A percentile compares a stretch with the other conserved stretches of the same genome.
Conservation (phyloP, 2,329 filamentous ascomycete genomes). For the Elsinoe australis region DNA sequence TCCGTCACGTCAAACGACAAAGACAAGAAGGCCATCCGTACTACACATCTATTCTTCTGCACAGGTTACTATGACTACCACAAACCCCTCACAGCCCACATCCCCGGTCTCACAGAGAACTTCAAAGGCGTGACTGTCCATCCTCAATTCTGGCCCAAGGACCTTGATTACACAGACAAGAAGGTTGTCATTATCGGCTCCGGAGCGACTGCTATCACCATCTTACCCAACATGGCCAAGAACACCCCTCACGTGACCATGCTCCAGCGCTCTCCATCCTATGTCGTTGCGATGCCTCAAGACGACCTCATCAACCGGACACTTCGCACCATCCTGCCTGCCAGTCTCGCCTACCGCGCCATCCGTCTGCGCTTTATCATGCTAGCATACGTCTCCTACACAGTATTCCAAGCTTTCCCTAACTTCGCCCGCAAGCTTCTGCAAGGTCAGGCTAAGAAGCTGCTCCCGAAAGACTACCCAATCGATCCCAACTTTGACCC, state of each 20-base stretch:
- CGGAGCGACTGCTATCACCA: constrained; percentile 71
- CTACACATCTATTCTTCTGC: constrained; percentile 50
- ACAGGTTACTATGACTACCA: constrained; percentile 70
- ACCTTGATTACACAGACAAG: constrained; percentile 58
- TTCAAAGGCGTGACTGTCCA: constrained; percentile 60
- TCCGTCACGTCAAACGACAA: constrained; percentile 32
- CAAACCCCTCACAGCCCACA: constrained; percentile 50
- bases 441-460: constrained; percentile 36
- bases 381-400: constrained; percentile 29
- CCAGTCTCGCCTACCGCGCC: constrained; percentile 24
- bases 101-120: constrained; percentile 59
- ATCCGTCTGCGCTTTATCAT: constrained; percentile 33
- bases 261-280: constrained; percentile 71
- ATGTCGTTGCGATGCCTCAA: constrained; percentile 52
- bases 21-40: constrained; percentile 30
- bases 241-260: constrained; percentile 63
- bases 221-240: constrained; percentile 62
- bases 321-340: constrained; percentile 35
- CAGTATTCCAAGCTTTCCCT: constrained; percentile 30
- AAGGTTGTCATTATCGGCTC: constrained; percentile 65
- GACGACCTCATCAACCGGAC: constrained; percentile 28
- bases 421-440: constrained; percentile 30
- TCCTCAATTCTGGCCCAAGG: constrained; percentile 69
- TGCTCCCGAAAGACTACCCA: constrained; percentile 41
- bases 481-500: constrained; percentile 42